Evolutionary conservation across 2,329 filamentous ascomycete genomes (phyloP).

Genomic region (Sarocladium oryzae): DNA sequence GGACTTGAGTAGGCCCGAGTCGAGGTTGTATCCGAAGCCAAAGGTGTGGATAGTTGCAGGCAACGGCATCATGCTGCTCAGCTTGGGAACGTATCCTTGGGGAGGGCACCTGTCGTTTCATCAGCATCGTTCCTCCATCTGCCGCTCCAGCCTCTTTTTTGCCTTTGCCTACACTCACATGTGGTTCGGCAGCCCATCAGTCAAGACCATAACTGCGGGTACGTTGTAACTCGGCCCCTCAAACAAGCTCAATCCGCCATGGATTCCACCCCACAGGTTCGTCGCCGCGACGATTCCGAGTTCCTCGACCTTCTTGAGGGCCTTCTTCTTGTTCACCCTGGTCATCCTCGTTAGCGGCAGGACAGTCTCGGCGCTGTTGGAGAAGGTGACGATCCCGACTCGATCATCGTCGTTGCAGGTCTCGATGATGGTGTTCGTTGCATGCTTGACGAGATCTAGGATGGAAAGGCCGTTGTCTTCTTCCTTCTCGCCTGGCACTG

Average conservation of each 20-base stretch:
- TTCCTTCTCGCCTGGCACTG: constrained; percentile 41
- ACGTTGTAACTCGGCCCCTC: constrained; percentile 28
- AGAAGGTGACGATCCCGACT: constrained; percentile 52
- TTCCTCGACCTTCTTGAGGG: constrained; percentile 33
- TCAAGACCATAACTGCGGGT: constrained; percentile 46
- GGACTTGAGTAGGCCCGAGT: constrained; percentile 48
- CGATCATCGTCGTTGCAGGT: constrained; percentile 48
- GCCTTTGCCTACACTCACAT: too few relatives aligned
- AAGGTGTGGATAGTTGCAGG: constrained; percentile 36
- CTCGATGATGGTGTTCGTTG: constrained; percentile 50
- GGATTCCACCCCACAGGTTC: constrained; percentile 53
- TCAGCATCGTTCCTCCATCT: background rate
- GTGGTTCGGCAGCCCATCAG: constrained; percentile 49
- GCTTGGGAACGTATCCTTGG: constrained; percentile 48
- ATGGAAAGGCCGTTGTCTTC: constrained; percentile 47
- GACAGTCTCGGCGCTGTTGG: constrained; percentile 32
- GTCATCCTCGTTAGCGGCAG: constrained; percentile 44
- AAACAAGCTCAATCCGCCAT: constrained; percentile 44
- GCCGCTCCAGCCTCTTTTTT: too few relatives aligned
- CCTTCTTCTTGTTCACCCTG: constrained; percentile 33
- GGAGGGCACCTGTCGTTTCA: constrained; percentile 32
- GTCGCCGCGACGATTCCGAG: constrained; percentile 36
- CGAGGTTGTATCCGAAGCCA: constrained; percentile 28
- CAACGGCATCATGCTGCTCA: constrained; percentile 34
- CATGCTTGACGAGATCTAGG: constrained; percentile 55